These are phyloP conservation scores for Ramalina peruviana DNA, from an alignment of 495 filamentous ascomycete genomes.

Conservation along the genomic window DNA sequence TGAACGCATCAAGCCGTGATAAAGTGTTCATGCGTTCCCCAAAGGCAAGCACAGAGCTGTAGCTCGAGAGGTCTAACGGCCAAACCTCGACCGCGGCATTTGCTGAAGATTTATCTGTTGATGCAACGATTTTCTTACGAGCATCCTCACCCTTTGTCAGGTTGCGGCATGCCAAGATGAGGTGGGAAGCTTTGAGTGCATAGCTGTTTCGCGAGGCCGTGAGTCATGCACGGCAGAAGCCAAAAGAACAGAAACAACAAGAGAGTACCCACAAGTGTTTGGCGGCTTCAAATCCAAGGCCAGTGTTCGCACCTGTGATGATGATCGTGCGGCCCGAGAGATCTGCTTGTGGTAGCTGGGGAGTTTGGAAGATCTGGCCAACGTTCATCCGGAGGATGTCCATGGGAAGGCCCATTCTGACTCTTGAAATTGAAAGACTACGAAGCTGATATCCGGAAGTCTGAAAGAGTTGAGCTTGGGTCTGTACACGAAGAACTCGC, in stretches of 20 bases:
- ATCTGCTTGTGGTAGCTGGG: conserved; percentile 7
- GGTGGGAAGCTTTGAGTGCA: conserved; percentile 19
- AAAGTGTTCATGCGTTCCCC: conserved; percentile 14
- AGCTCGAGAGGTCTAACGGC: conserved; percentile 34
- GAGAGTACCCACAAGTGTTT: conserved; percentile 9
- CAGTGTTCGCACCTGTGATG: conserved; percentile 17
- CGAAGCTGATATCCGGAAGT: too few species aligned
- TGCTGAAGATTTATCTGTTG: conserved; percentile 14
- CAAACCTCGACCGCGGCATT: conserved; percentile 30
- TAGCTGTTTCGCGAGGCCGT: conserved; percentile 29
- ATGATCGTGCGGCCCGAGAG: conserved; percentile 12
- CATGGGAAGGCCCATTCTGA: neutral
- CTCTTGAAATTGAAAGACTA: too few species aligned
- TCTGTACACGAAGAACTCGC: too few species aligned
- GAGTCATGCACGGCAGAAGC: conserved; percentile 2
- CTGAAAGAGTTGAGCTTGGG: too few species aligned
- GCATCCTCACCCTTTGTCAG: conserved; percentile 26
- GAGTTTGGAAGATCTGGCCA: conserved; percentile 29
- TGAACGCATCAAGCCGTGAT: conserved; percentile 17
- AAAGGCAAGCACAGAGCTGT: conserved; percentile 32
- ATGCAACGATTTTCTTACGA: conserved; percentile 14
- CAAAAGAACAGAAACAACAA: neutral
- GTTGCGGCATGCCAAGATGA: conserved; percentile 32
- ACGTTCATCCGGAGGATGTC: conserved; percentile 22
- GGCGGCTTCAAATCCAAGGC: conserved; percentile 15